phyloP scores from a whole-genome alignment of 176 grass and related monocot genomes.

The Musa troglodytarum region DNA sequence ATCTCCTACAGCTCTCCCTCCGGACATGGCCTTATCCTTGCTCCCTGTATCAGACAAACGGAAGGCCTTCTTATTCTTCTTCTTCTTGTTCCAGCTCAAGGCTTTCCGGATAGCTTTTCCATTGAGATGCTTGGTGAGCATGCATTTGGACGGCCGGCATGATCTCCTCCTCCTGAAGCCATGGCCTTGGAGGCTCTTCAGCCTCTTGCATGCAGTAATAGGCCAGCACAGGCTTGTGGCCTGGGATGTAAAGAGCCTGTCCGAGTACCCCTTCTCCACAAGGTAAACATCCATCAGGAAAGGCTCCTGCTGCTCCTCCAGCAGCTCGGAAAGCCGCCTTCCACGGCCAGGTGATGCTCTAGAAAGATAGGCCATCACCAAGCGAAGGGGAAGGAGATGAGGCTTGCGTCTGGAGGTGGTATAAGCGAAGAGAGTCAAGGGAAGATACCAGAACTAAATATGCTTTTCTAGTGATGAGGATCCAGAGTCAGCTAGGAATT shows the following conservation, averaged over 20 bases:
- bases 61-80: background rate
- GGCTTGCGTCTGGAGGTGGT: background rate
- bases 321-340: conserved; percentile 62
- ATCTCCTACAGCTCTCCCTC: conserved; percentile 13
- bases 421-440: background rate
- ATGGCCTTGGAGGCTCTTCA: conserved; percentile 36
- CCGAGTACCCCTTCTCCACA: conserved; percentile 58
- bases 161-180: conserved; percentile 8
- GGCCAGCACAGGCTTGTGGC: conserved; percentile 59
- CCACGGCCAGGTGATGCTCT: conserved; percentile 27
- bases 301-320: conserved; percentile 83
- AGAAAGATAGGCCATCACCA: conserved; percentile 37
- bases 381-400: background rate
- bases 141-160: conserved; percentile 25
- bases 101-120: conserved; percentile 14
- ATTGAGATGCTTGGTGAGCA: conserved; percentile 54
- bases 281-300: conserved; percentile 77
- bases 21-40: background rate
- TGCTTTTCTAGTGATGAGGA: background rate
- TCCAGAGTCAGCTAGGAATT: background rate
- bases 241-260: conserved; percentile 38
- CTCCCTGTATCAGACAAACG: background rate
- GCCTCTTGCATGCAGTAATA: conserved; percentile 20
- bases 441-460: background rate
- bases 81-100: conserved; percentile 35